Evolutionary conservation across 805 yeast genomes (phyloP), one percentile per base, ranked within the genome.

Genomic region (Wickerhamiella spandovensis): DNA sequence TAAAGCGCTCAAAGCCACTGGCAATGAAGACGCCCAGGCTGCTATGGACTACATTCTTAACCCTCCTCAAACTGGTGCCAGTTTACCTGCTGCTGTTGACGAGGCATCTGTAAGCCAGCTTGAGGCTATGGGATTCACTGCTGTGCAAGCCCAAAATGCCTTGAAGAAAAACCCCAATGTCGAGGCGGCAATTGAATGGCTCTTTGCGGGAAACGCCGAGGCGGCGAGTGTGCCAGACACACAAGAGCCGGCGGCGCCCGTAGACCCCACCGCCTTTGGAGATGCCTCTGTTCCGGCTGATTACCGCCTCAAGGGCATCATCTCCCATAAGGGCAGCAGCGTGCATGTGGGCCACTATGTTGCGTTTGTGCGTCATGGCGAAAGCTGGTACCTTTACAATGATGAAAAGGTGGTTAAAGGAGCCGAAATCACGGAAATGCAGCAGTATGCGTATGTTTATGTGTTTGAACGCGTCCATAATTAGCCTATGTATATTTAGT

Each of bases 321-420:
- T 89, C 15, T 87, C 95, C 62, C 97, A 88, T 64, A 89, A 88
- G 64, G 97, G 97, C 7, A 72, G 79, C 1, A 82, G 95, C 12
- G 82, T 86, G 1, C 95, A 89, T 57, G 84, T 95, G 0, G 96
- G 96, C 0, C 97, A 88, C 64, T 88, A 88, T 64, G 96, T 89
- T 41, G 84, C 81, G 1, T 88, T 83, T 59, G 70, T 84, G 30
- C 74, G 71, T 50, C 75, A 77, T 52, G 48, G 63, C 58, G 48
- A 61, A 54, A 12, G 71, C 48, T 87, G 95, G 95, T 81, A 82
- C 1, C 68, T 88, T 43, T 89, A 79, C 67, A 88, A 88, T 61
- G 97, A 88, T 62, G 97, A 88, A 58, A 87, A 86, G 64, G 94
- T 88, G 2, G 90, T 83, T 5, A 49, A 54, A 24, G 72, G 70